Conservation (phyloP, 202 grass and related monocot genomes). For the Brachypodium distachyon region DNA sequence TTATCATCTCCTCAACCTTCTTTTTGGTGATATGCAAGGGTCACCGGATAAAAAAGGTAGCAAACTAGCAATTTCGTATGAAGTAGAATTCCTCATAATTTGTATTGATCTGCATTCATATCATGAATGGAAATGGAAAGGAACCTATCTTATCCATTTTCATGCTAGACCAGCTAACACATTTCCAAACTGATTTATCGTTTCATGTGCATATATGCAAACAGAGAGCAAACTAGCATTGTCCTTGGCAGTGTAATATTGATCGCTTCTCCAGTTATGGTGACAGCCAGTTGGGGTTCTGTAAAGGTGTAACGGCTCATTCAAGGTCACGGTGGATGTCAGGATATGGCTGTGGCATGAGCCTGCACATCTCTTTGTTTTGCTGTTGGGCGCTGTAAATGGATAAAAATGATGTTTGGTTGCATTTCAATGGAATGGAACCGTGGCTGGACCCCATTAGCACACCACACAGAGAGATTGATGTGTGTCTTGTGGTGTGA, state of each 20-base stretch:
- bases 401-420: neutral
- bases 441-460: neutral
- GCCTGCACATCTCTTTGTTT: neutral
- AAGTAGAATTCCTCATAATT: neutral
- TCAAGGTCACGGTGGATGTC: neutral
- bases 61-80: neutral
- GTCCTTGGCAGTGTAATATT: neutral
- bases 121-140: slow-evolving; percentile 9
- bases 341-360: neutral
- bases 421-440: neutral
- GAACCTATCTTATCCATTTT: neutral
- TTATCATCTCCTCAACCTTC: neutral
- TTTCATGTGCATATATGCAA: neutral
- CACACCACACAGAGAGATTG: neutral
- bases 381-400: neutral
- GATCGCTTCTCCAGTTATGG: neutral
- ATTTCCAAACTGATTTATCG: neutral
- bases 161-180: neutral
- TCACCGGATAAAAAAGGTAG: neutral
- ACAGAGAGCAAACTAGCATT: neutral
- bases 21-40: neutral
- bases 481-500: neutral
- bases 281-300: neutral
- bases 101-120: neutral
- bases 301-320: neutral